Percentiles rank a stretch among this genome's conserved stretches.
These are phyloP conservation scores for Hypoxylon subgilvum DNA, from an alignment of 495 filamentous ascomycete species.

Conservation along the genomic window DNA sequence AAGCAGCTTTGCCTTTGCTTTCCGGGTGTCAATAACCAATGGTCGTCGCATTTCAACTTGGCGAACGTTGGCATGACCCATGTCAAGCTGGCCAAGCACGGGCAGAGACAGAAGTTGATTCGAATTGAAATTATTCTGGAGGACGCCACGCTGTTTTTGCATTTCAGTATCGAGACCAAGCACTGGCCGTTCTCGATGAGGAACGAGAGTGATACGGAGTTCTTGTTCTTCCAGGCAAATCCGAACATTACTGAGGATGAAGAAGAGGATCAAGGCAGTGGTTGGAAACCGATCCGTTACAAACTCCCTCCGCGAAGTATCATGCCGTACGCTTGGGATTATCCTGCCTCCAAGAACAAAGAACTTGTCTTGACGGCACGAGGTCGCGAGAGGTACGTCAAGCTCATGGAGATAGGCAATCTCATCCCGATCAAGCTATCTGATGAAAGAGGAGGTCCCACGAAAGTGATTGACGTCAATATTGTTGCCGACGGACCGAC, in stretches of 20 bases:
- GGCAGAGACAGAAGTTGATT: slow-evolving; percentile 86
- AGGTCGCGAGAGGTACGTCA: slow-evolving; percentile 84
- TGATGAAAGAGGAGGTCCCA: slow-evolving; percentile 61
- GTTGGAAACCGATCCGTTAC: slow-evolving; percentile 90
- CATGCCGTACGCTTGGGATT: slow-evolving; percentile 99
- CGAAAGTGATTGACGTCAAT: slow-evolving; percentile 93
- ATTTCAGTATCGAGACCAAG: slow-evolving; percentile 85
- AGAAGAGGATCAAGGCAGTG: slow-evolving; percentile 76
- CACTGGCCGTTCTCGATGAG: slow-evolving; percentile 99
- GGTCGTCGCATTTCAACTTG: slow-evolving; percentile 98
- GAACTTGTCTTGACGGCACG: slow-evolving; percentile 82
- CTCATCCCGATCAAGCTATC: slow-evolving; percentile 85
- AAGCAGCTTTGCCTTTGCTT: slow-evolving; percentile 96
- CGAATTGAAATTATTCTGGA: slow-evolving; percentile 90
- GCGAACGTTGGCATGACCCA: slow-evolving; percentile 89
- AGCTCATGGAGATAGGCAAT: slow-evolving; percentile 94
- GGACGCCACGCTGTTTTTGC: slow-evolving; percentile 87
- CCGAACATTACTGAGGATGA: slow-evolving; percentile 78
- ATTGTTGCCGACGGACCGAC: slow-evolving; percentile 93
- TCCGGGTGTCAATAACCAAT: slow-evolving; percentile 93
- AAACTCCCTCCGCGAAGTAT: slow-evolving; percentile 91
- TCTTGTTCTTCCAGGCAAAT: slow-evolving; percentile 88
- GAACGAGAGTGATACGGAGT: slow-evolving; percentile 95
- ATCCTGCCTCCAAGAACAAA: slow-evolving; percentile 93
- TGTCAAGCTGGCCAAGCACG: slow-evolving; percentile 88